These are phyloP conservation scores for Metschnikowia kofuensis DNA, from an alignment of 805 yeast species.

Conservation along the genomic window DNA sequence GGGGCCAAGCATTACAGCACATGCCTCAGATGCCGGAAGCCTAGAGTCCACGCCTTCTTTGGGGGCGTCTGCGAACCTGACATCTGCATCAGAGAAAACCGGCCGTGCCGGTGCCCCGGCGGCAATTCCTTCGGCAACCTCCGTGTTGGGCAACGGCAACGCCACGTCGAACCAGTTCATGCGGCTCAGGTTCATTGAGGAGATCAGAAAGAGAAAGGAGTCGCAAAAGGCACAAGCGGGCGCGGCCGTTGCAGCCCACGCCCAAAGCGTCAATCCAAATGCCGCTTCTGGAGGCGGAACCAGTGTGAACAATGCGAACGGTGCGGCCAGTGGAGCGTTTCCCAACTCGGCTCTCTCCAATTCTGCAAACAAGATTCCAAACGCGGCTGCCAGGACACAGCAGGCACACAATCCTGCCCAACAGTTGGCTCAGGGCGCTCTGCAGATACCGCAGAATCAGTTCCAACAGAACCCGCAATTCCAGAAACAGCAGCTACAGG, in stretches of 20 bases:
- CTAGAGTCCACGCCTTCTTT: constrained; percentile 19
- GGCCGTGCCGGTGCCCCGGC: constrained; percentile 6
- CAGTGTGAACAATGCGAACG: background rate
- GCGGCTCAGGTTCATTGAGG: constrained; percentile 85
- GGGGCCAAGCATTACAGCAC: constrained; percentile 25
- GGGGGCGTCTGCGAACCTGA: constrained; percentile 8
- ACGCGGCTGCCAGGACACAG: background rate
- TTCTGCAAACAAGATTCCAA: background rate
- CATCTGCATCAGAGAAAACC: constrained; percentile 4
- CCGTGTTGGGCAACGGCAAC: constrained; percentile 18
- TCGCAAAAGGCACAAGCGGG: constrained; percentile 41
- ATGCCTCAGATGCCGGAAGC: constrained; percentile 11
- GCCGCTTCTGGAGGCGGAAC: background rate
- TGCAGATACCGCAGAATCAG: constrained; percentile 5
- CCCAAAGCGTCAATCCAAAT: constrained; percentile 14
- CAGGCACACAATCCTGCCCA: constrained; percentile 5
- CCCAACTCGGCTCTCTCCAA: background rate
- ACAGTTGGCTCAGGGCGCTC: constrained; percentile 2
- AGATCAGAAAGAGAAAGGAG: constrained; percentile 65
- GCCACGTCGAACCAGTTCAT: constrained; percentile 65
- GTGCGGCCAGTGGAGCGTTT: background rate
- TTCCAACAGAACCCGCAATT: constrained; percentile 11
- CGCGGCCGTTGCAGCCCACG: constrained; percentile 39
- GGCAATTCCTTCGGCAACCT: constrained; percentile 16
- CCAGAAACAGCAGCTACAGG: constrained; percentile 4